These are phyloP conservation scores for Cicer pinnatifidum DNA, from an alignment of 306 rosid species.

Conservation along the genomic window DNA sequence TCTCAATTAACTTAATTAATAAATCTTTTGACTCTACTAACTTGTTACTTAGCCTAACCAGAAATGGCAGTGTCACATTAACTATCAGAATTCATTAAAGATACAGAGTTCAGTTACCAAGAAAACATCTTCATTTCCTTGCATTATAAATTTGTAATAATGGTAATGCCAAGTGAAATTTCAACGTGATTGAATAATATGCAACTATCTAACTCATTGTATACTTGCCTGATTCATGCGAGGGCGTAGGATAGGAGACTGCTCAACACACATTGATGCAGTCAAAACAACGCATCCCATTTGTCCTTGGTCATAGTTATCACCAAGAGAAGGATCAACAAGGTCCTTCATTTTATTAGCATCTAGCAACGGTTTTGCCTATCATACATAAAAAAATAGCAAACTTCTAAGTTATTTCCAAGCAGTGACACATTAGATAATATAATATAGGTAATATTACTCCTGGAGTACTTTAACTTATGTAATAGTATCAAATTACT, in stretches of 20 bases:
- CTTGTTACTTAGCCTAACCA: constrained; percentile 18
- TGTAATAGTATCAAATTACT: background rate
- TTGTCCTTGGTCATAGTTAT: constrained; percentile 54
- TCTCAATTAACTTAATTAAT: background rate
- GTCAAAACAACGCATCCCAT: constrained; percentile 62
- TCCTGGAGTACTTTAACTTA: background rate
- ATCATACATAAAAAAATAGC: constrained; percentile 25
- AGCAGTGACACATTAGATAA: constrained; percentile 10
- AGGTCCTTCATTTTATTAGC: constrained; percentile 51
- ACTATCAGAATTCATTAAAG: no score
- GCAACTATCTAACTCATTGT: constrained; percentile 18
- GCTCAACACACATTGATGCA: constrained; percentile 79
- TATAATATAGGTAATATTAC: background rate
- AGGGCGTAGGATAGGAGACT: constrained; percentile 75
- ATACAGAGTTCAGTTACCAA: no score
- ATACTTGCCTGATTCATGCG: constrained; percentile 81
- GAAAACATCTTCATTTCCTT: background rate
- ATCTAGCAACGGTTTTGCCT: constrained; percentile 82
- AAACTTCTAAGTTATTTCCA: background rate
- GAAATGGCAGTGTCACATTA: background rate
- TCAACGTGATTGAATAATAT: constrained; percentile 19
- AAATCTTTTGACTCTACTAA: background rate
- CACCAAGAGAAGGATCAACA: constrained; percentile 76
- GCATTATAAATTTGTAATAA: background rate
- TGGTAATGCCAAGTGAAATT: constrained; percentile 1